phyloP scores from a whole-genome alignment of 2,329 filamentous ascomycete genomes.

The Alternaria sp. region DNA sequence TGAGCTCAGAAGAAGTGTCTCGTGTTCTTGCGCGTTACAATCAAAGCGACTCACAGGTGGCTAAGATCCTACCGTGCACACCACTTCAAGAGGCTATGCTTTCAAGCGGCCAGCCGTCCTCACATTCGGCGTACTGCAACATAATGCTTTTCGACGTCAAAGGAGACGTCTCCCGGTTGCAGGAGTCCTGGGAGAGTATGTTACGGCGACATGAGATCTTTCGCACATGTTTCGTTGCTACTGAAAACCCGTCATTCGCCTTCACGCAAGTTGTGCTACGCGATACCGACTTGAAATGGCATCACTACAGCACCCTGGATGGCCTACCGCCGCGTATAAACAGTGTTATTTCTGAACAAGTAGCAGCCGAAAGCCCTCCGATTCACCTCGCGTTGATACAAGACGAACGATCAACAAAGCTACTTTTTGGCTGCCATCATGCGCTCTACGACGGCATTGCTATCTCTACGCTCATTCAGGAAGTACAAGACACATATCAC shows the following conservation, averaged over 20 bases:
- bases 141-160: slow-evolving; percentile 68
- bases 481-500: slow-evolving; percentile 68
- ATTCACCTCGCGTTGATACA: slow-evolving; percentile 41
- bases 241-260: slow-evolving; percentile 64
- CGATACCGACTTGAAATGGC: slow-evolving; percentile 54
- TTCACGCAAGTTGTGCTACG: slow-evolving; percentile 75
- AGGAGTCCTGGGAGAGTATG: slow-evolving; percentile 67
- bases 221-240: slow-evolving; percentile 75
- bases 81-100: slow-evolving; percentile 90
- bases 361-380: slow-evolving; percentile 41
- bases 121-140: slow-evolving; percentile 71
- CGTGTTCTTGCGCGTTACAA: slow-evolving; percentile 21
- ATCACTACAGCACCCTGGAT: slow-evolving; percentile 14
- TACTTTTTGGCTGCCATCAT: slow-evolving; percentile 72
- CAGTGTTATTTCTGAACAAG: slow-evolving; percentile 57
- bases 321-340: slow-evolving; percentile 51
- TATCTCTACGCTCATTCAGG: slow-evolving; percentile 70
- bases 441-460: slow-evolving; percentile 86
- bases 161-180: slow-evolving; percentile 59
- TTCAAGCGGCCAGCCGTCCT: slow-evolving; percentile 57
- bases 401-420: slow-evolving; percentile 25
- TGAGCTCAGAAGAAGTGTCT: slow-evolving; percentile 19
- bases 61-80: slow-evolving; percentile 77
- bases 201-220: slow-evolving; percentile 74
- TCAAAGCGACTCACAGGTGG: slow-evolving; percentile 45